Evolutionary conservation across 805 yeast species (phyloP).

Genomic region (Spathaspora boniae): DNA sequence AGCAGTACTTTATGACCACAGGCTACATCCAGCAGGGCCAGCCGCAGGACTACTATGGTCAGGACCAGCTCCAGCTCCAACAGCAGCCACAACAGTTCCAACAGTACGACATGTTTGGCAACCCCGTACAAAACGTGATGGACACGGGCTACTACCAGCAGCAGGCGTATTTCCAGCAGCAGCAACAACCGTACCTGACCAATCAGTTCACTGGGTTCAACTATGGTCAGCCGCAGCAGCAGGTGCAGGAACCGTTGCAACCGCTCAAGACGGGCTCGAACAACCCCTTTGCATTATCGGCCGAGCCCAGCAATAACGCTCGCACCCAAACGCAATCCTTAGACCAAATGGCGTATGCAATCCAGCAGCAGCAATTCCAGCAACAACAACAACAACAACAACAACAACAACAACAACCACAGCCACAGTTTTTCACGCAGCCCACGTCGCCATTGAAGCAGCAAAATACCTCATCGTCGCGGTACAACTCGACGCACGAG

Average conservation of each 20-base stretch:
- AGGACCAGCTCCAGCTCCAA: constrained; percentile 10
- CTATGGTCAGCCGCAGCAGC: constrained; percentile 25
- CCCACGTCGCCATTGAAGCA: constrained; percentile 23
- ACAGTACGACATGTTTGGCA: constrained; percentile 63
- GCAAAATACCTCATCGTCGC: constrained; percentile 28
- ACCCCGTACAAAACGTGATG: constrained; percentile 56
- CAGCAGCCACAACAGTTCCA: constrained; percentile 21
- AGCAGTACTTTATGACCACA: constrained; percentile 19
- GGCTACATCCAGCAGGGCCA: constrained; percentile 25
- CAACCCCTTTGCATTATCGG: constrained; percentile 66
- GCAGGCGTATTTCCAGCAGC: constrained; percentile 21
- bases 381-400: constrained; percentile 25
- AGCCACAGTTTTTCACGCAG: constrained; percentile 26
- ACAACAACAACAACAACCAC: constrained; percentile 29
- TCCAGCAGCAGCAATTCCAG: constrained; percentile 21
- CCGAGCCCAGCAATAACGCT: constrained; percentile 7
- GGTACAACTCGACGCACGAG: constrained; percentile 52
- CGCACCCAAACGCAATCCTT: constrained; percentile 21
- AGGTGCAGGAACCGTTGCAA: constrained; percentile 33
- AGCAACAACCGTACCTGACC: constrained; percentile 32
- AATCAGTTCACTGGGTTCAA: constrained; percentile 30
- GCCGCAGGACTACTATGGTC: too few species aligned
- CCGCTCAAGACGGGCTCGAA: constrained; percentile 71
- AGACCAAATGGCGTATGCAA: constrained; percentile 27
- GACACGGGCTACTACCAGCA: constrained; percentile 51